These are phyloP conservation scores for Coprinellus micaceus DNA, from an alignment of 768 basidiomycete species.

Conservation along the genomic window DNA sequence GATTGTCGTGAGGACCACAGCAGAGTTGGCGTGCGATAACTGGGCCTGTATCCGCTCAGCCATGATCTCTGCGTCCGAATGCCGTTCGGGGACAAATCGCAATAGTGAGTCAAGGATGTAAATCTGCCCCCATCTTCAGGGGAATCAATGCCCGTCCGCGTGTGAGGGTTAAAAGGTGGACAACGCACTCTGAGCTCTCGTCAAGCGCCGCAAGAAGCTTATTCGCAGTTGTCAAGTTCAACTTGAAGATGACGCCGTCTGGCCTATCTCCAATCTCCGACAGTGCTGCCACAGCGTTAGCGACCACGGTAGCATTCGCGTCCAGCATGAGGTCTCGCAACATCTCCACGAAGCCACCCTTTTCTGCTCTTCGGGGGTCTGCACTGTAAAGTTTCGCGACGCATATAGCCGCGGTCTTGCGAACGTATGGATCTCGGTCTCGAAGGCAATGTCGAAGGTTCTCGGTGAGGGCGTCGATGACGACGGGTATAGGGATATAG, in stretches of 20 bases:
- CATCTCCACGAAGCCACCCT: conserved; percentile 85
- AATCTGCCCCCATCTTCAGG: conserved; percentile 91
- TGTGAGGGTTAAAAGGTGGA: background rate
- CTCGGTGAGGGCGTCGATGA: conserved; percentile 81
- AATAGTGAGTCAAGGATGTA: conserved; percentile 94
- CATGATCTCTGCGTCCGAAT: conserved; percentile 87
- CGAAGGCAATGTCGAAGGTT: conserved; percentile 89
- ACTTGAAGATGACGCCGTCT: conserved; percentile 88
- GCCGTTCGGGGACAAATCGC: conserved; percentile 87
- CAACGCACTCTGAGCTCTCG: conserved; percentile 93
- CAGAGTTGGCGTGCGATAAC: conserved; percentile 96
- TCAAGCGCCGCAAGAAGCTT: conserved; percentile 87
- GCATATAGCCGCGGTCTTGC: conserved; percentile 97
- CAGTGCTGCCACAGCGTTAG: conserved; percentile 93
- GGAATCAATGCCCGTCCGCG: conserved; percentile 12
- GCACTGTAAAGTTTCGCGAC: conserved; percentile 93
- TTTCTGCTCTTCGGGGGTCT: conserved; percentile 83
- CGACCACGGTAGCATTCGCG: conserved; percentile 92
- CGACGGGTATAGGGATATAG: conserved; percentile 89
- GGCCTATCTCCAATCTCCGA: conserved; percentile 96
- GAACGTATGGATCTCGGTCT: conserved; percentile 95
- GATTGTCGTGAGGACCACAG: conserved; percentile 98
- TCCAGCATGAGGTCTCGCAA: conserved; percentile 91
- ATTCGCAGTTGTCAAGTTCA: conserved; percentile 84
- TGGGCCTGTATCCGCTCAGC: conserved; percentile 94